phyloP scores from a whole-genome alignment of 2,329 filamentous ascomycete species.

The Blumeriella jaapii region DNA sequence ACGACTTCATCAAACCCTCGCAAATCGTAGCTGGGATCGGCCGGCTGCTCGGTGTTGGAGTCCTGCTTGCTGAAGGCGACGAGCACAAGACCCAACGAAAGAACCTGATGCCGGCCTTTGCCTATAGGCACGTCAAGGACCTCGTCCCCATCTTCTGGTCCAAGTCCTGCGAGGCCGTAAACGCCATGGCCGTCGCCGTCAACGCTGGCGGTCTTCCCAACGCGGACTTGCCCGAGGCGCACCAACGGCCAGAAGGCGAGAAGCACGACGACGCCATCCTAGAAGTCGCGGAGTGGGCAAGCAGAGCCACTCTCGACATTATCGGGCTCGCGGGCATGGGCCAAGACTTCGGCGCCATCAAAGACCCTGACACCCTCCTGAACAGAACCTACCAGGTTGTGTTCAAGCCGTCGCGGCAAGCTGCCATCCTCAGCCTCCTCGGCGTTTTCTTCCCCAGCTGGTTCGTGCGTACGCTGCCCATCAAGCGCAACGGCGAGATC shows the following conservation, averaged over 20 bases:
- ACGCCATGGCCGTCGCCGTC: constrained; percentile 45
- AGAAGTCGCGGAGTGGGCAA: constrained; percentile 51
- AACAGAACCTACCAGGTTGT: constrained; percentile 44
- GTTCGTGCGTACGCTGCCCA: constrained; percentile 51
- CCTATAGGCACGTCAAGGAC: constrained; percentile 76
- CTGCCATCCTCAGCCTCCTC: constrained; percentile 45
- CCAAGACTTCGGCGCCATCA: constrained; percentile 56
- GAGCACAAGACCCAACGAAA: constrained; percentile 77
- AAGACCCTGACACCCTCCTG: constrained; percentile 47
- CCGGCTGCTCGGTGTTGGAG: constrained; percentile 55
- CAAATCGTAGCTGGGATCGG: constrained; percentile 43
- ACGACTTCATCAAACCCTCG: constrained; percentile 56
- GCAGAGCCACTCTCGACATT: constrained; percentile 61
- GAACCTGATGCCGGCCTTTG: constrained; percentile 70
- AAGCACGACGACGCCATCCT: constrained; percentile 34
- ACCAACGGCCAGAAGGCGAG: constrained; percentile 10
- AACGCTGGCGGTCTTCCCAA: constrained; percentile 28
- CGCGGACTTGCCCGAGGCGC: constrained; percentile 22
- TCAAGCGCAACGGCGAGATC: constrained; percentile 59
- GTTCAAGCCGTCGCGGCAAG: constrained; percentile 40
- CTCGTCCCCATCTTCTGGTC: constrained; percentile 76
- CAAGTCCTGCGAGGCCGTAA: constrained; percentile 58
- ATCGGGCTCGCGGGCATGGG: constrained; percentile 64
- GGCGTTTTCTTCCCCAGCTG: constrained; percentile 50
- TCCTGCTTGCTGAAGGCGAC: constrained; percentile 79